phyloP scores from a whole-genome alignment of 192 early-diverging fungal genomes.

The Gigaspora rosea region DNA sequence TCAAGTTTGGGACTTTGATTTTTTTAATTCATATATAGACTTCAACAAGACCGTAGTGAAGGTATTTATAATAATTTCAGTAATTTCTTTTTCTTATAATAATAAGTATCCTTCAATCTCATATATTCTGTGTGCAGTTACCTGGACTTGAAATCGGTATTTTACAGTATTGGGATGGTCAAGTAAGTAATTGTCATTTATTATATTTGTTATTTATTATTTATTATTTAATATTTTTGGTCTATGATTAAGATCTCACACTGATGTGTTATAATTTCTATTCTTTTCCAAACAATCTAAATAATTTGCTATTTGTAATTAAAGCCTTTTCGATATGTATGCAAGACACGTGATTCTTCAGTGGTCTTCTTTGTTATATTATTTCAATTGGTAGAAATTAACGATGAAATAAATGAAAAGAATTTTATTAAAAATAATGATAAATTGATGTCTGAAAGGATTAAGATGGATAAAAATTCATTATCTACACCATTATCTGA shows the following conservation, averaged over 20 bases:
- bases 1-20: conserved; percentile 75
- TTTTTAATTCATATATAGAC: conserved; percentile 57
- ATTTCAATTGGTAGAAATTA: conserved; percentile 53
- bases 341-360: conserved; percentile 62
- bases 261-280: not conserved
- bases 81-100: not conserved
- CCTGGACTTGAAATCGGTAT: conserved; percentile 53
- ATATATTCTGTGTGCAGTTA: conserved; percentile 26
- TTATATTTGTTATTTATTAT: not conserved
- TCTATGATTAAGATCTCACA: too few relatives aligned
- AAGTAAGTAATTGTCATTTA: conserved; percentile 61
- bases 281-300: conserved; percentile 38
- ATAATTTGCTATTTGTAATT: conserved; percentile 47
- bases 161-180: conserved; percentile 57
- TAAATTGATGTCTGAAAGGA: too few relatives aligned
- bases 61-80: not conserved
- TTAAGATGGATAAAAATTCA: not conserved
- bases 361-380: conserved; percentile 70
- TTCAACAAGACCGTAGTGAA: conserved; percentile 45
- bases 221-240: not conserved
- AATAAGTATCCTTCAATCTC: not conserved
- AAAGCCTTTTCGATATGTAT: conserved; percentile 73
- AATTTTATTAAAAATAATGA: not conserved
- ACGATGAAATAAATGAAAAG: conserved; percentile 27
- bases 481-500: not conserved